A percentile compares a stretch with the other conserved stretches of the same genome.
Conservation (phyloP, 495 filamentous ascomycete genomes). For the Neurospora sp. region DNA sequence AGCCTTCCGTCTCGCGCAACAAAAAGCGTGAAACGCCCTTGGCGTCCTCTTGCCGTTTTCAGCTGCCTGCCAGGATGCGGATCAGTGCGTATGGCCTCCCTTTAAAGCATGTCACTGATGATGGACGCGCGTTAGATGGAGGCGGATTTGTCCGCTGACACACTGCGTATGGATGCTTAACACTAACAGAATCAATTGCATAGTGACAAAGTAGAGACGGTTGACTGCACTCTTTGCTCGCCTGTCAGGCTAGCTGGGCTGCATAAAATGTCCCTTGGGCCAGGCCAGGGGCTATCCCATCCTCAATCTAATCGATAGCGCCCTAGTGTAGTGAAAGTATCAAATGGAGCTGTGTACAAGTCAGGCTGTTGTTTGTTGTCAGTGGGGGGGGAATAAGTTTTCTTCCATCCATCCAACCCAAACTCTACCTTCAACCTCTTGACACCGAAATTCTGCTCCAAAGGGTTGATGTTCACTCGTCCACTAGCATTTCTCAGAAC, state of each 20-base stretch:
- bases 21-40: background rate
- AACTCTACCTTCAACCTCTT: background rate
- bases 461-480: background rate
- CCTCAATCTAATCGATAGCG: background rate
- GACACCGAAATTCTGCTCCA: constrained; percentile 12
- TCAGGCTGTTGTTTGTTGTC: background rate
- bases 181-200: background rate
- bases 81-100: background rate
- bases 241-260: background rate
- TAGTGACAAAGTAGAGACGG: background rate
- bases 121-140: background rate
- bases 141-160: background rate
- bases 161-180: background rate
- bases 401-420: background rate
- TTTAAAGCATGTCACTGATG: background rate
- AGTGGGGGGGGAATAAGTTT: background rate
- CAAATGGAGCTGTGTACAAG: background rate
- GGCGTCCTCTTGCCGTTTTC: background rate
- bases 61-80: background rate
- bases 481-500: constrained; percentile 1
- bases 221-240: background rate
- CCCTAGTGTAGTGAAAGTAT: background rate
- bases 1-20: background rate
- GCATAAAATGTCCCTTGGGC: background rate
- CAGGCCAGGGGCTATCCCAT: background rate